Conservation (phyloP, 1,284 basidiomycete species). For the Pterula multifida region DNA sequence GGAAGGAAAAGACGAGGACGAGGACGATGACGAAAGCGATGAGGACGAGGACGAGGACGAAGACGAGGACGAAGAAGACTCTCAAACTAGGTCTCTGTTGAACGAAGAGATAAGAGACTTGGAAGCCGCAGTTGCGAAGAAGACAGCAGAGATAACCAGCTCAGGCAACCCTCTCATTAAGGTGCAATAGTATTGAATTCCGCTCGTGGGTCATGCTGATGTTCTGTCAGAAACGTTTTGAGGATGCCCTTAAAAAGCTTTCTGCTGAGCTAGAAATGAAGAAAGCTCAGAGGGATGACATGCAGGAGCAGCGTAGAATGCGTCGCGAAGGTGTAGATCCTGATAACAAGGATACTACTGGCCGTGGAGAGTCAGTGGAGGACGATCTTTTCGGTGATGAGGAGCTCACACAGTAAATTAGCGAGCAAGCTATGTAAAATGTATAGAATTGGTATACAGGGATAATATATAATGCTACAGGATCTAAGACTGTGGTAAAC, state of each 20-base stretch:
- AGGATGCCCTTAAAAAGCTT: slow-evolving; percentile 83
- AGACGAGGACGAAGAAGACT: slow-evolving; percentile 60
- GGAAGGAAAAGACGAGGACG: slow-evolving; percentile 57
- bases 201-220: background rate
- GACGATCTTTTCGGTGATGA: slow-evolving; percentile 51
- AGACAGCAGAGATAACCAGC: slow-evolving; percentile 75
- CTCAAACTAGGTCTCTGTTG: slow-evolving; percentile 68
- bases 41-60: slow-evolving; percentile 57
- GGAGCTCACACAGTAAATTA: slow-evolving; percentile 12
- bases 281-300: slow-evolving; percentile 64
- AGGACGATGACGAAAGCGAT: slow-evolving; percentile 55
- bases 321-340: slow-evolving; percentile 47
- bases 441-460: background rate
- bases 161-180: slow-evolving; percentile 84
- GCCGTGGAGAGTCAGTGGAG: slow-evolving; percentile 29
- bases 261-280: slow-evolving; percentile 82
- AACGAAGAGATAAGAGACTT: slow-evolving; percentile 86
- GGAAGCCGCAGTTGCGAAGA: slow-evolving; percentile 80
- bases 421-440: background rate
- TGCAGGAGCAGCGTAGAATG: slow-evolving; percentile 58
- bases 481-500: slow-evolving; percentile 31
- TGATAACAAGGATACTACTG: slow-evolving; percentile 33
- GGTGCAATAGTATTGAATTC: slow-evolving; percentile 25
- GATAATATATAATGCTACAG: background rate
- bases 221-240: slow-evolving; percentile 71